Base-by-base conservation (phyloP, 208 protist genomes). In the Naegleria fowleri region DNA sequence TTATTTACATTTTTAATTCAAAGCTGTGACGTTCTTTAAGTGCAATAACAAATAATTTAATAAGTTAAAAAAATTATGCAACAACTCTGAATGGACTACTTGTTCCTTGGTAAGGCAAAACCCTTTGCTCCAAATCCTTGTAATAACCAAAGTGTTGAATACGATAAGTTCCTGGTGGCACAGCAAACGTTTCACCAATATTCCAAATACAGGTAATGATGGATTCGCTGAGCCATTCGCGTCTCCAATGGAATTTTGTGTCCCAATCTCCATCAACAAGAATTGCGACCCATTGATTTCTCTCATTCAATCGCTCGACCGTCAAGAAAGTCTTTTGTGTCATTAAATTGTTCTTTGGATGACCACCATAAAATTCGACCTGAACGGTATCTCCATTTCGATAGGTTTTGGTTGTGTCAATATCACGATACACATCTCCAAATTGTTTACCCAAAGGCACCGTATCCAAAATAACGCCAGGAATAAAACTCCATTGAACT, bases 101-200 rank as follows among this genome's bases (percentile, higher is more conserved):
- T 36, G 67, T 79, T 36, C 67, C 67, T 36, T 79, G 25, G 36
- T 79, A 79, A 36, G 67, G 67, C 19, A 36, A 79, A 0, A 79
- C 29, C 5, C 29, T 36, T 79, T 79, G 67, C 6, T 79, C 67
- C 29, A 79, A 79, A 79, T 29, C 16, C 29, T 79, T 79, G 36
- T 79, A 79, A 79, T 36, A 79, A 79, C 86, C 86, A 89, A 89
- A 89, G 25, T 89, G 86, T 29, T 67, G 43, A 25, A 89, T 89
- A 36, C 86, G 9, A 67, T 89, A 89, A 16, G 7, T 67, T n/a
- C 86, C 86, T 36, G 85, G 43, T 58, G 7, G 16, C 59, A 67
- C 33, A 38, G 19, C 7, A 13, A 67, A 33, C 4, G 41, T 67
- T 29, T 67, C 86, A 41, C 48, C 86, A 89, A 89, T 89, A 11